Evolutionary conservation across 2,329 filamentous ascomycete genomes (phyloP), one percentile per base, ranked within the genome.

Genomic region (Fusarium scirpi): DNA sequence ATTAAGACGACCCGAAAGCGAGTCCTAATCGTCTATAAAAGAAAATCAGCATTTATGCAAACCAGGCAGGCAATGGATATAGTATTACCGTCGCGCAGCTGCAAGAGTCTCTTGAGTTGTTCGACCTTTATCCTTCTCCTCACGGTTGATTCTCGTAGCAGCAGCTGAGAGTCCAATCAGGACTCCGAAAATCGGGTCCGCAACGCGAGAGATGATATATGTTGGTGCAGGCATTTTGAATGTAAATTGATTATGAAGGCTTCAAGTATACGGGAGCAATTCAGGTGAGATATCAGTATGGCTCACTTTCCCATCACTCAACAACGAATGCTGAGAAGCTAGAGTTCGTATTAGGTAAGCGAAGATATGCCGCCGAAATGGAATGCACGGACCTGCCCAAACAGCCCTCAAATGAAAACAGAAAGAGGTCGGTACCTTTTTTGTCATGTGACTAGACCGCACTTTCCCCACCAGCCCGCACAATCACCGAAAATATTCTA

Each of bases 201-300:
- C 86, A 10, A 84, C 82, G 73, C 83, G 82, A n/a, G 87, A 89
- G 60, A 90, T 88, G 67, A 90, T 89, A 75, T 89, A 89, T 4
- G 85, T 84, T 8, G 86, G 85, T 24, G 83, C 79, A 67, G 86
- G 78, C 87, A 89, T 89, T 51, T 44, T 71, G 51, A 24, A 77
- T 32, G 43, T 38, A 24, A 48, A 29, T 47, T 9, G 12, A 18
- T 18, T 70, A 44, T 58, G 47, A 55, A 46, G 13, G 57, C 22
- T 63, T 47, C 51, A 55, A 52, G n/a, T 25, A 46, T 13, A 56
- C 12, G n/a, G 46, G 18, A 52, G 54, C 25, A 46, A 13, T 44
- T 66, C 30, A 52, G 10, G 16, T 44, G 46, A 56, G 27, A 52
- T 65, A 38, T 55, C 44, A 49, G 38, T 45, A 18, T 20, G 52